Conservation (phyloP, 2,329 filamentous ascomycete genomes). For the Leptographium radiaticola region DNA sequence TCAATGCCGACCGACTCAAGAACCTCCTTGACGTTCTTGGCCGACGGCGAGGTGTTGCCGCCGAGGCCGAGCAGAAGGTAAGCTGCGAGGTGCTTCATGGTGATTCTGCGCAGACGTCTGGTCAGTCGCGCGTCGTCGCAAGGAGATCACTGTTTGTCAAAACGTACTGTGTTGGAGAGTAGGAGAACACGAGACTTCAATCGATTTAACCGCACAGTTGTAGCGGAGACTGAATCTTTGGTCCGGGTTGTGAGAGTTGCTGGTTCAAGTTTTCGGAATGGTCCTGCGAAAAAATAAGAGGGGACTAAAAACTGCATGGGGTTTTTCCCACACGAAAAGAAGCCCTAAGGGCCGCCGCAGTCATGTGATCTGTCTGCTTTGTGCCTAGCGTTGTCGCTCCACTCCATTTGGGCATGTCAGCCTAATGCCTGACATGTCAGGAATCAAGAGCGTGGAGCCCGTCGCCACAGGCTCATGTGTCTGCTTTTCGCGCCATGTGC, state of each 20-base stretch:
- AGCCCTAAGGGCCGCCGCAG: background rate
- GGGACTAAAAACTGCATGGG: background rate
- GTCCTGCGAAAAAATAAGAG: conserved; percentile 3
- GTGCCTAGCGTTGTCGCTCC: too few relatives aligned
- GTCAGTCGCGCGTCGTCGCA: background rate
- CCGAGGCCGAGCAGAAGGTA: conserved; percentile 94
- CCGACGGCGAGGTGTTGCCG: conserved; percentile 82
- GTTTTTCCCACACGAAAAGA: background rate
- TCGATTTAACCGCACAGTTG: conserved; percentile 94
- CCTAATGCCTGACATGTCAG: too few relatives aligned
- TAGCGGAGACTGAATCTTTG: conserved; percentile 99
- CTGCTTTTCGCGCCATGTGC: background rate
- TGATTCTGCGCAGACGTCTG: conserved; percentile 25
- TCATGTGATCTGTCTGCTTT: background rate
- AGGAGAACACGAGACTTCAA: conserved; percentile 83
- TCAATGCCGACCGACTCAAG: conserved; percentile 92
- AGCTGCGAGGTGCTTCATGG: conserved; percentile 99
- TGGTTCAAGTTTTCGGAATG: conserved; percentile 5
- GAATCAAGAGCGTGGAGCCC: too few relatives aligned
- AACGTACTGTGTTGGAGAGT: conserved; percentile 15
- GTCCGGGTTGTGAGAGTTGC: conserved; percentile 38
- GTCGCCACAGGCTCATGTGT: too few relatives aligned
- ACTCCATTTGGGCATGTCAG: too few relatives aligned
- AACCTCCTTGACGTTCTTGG: conserved; percentile 73
- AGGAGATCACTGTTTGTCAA: conserved; percentile 6